Evolutionary conservation across 1,139 yeast species (phyloP).

Genomic region (Candida pseudoviswanathii): DNA sequence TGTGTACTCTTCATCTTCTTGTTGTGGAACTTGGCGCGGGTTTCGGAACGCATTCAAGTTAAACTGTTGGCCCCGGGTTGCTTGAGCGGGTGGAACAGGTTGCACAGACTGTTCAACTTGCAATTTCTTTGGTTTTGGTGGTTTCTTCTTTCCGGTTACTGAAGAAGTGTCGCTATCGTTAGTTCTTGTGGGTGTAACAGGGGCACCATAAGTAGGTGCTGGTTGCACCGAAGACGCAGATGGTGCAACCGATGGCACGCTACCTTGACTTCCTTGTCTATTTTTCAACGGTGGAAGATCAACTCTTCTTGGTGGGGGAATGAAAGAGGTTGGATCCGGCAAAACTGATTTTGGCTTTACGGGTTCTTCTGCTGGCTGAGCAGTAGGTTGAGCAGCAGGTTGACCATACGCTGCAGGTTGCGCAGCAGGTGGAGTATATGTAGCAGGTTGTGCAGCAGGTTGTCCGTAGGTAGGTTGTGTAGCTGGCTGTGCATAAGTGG

Average conservation of each 20-base stretch:
- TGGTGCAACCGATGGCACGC: not conserved
- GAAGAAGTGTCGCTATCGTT: slow-evolving; percentile 2
- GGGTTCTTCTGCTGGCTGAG: slow-evolving; percentile 5
- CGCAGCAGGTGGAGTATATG: not conserved
- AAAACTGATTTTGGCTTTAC: slow-evolving; percentile 25
- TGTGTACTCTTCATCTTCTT: slow-evolving; percentile 6
- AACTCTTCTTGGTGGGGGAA: slow-evolving; percentile 40
- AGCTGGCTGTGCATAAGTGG: not conserved
- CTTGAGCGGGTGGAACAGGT: not conserved
- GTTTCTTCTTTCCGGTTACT: slow-evolving; percentile 8
- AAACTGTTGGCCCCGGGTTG: not conserved
- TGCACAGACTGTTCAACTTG: slow-evolving; percentile 1
- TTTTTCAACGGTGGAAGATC: slow-evolving; percentile 23
- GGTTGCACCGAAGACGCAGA: slow-evolving; percentile 23
- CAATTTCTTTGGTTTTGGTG: slow-evolving; percentile 16
- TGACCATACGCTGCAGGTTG: not conserved
- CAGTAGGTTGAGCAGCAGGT: slow-evolving; percentile 2
- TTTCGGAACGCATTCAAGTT: slow-evolving; percentile 15
- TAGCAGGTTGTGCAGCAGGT: not conserved
- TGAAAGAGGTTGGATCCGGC: slow-evolving; percentile 42
- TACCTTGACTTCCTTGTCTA: slow-evolving; percentile 14
- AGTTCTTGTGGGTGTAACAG: slow-evolving; percentile 8
- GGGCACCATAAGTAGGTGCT: slow-evolving; percentile 21
- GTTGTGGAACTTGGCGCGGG: slow-evolving; percentile 17
- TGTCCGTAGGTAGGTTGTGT: too few species aligned